Evolutionary conservation across 1,284 basidiomycete genomes (phyloP), one percentile per base, ranked within the genome.

Genomic region (Trichosporon faecale): DNA sequence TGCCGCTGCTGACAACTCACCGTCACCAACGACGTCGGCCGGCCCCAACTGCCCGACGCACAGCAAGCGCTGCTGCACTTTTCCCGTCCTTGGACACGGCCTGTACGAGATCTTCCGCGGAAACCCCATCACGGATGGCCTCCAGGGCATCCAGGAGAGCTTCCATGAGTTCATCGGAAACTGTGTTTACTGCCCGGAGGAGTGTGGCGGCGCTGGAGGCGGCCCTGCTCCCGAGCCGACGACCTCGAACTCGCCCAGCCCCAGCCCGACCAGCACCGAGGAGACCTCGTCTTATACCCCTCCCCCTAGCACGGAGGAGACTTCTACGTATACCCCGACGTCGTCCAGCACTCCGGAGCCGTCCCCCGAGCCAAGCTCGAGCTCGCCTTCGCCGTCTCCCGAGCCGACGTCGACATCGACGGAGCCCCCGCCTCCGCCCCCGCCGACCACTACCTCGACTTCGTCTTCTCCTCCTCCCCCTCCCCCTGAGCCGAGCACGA

Each of bases 41-140:
- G 27, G 57, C 14, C 27, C 57, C 1, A 33, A 31, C 57, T 61
- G 57, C 16, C 57, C 57, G 27, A 61, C 57, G 8, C 57, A 61
- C 18, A n/a, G 16, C 27, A 61, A 61, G 57, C 57, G 57, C 18
- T 61, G 57, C 27, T 61, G 57, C 18, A n/a, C 27, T 2, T 61
- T 61, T 29, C 57, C 57, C 2, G 57, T 61, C 11, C 6, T 61
- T 29, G 57, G 57, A 18, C 57, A 61, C 31, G 3, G 14, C 5
- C 57, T 61, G 16, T 61, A 61, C 57, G 57, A 61, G 18, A 29
- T 61, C 27, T 61, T 61, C 57, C 57, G 57, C n/a, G 57, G 57
- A 18, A 61, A 61, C 29, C 57, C 57, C 12, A 31, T 61, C 57
- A 61, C 57, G 29, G 57, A 61, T 18, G 57, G 57, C 27, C 16